Percentiles rank a stretch among this genome's conserved stretches.
Evolutionary conservation across 2,329 filamentous ascomycete species (phyloP).

Genomic region (Cercospora nicotianae): DNA sequence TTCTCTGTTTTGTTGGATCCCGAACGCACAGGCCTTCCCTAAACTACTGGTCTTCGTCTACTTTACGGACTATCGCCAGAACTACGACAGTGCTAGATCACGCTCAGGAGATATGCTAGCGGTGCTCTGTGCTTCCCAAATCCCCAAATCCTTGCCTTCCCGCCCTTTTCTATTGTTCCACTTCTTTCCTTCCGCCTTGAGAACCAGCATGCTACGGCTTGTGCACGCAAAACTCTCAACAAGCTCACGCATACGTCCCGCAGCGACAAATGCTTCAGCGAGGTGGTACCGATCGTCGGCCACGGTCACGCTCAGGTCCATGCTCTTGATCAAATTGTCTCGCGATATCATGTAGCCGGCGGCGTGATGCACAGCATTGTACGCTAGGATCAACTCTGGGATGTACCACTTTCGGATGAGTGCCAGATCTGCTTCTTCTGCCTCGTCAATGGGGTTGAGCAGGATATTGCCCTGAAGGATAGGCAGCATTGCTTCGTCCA

Average conservation of each 20-base stretch:
- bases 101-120: background rate
- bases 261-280: constrained; percentile 41
- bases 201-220: constrained; percentile 67
- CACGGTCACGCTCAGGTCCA: constrained; percentile 78
- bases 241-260: constrained; percentile 48
- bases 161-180: constrained; percentile 46
- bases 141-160: constrained; percentile 44
- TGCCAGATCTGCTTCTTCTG: constrained; percentile 61
- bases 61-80: background rate
- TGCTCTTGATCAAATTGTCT: constrained; percentile 75
- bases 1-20: background rate
- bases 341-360: constrained; percentile 72
- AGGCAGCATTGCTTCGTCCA: constrained; percentile 42
- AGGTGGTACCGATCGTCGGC: constrained; percentile 55
- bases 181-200: constrained; percentile 46
- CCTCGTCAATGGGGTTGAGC: constrained; percentile 38
- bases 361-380: constrained; percentile 76
- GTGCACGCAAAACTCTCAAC: constrained; percentile 67
- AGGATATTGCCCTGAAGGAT: constrained; percentile 39
- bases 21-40: background rate
- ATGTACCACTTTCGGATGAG: constrained; percentile 75
- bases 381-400: constrained; percentile 81
- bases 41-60: background rate
- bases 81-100: background rate
- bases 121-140: constrained; percentile 45